phyloP scores from a whole-genome alignment of 768 basidiomycete species.

The Cystofilobasidium macerans region DNA sequence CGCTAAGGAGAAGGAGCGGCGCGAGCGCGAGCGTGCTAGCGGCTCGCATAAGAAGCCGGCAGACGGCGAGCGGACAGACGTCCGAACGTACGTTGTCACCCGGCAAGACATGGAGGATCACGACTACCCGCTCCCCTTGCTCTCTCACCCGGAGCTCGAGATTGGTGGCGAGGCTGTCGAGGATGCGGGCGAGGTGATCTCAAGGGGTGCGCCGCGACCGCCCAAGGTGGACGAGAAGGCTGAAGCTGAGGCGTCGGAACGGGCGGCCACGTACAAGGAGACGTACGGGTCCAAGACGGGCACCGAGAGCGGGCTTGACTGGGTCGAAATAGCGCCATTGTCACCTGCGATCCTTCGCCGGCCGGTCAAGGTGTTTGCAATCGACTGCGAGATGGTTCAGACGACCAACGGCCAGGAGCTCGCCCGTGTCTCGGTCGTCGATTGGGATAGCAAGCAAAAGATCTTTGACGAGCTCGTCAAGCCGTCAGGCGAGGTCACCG shows the following conservation, averaged over 20 bases:
- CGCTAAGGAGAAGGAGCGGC: slow-evolving; percentile 63
- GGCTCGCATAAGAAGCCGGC: slow-evolving; percentile 38
- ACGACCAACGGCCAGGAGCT: slow-evolving; percentile 50
- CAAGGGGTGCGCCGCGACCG: slow-evolving; percentile 17
- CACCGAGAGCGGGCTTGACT: slow-evolving; percentile 43
- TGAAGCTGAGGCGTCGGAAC: slow-evolving; percentile 11
- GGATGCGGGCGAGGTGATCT: slow-evolving; percentile 28
- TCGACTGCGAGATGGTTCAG: slow-evolving; percentile 88
- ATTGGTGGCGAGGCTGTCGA: slow-evolving; percentile 13
- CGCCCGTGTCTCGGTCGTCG: slow-evolving; percentile 71
- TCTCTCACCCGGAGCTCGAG: not conserved
- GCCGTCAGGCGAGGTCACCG: slow-evolving; percentile 67
- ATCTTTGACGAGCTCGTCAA: slow-evolving; percentile 84
- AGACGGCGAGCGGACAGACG: slow-evolving; percentile 46
- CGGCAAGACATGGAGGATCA: slow-evolving; percentile 86
- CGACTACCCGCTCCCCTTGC: slow-evolving; percentile 62
- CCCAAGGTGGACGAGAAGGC: slow-evolving; percentile 4
- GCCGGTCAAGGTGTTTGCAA: slow-evolving; percentile 51
- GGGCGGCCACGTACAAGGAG: slow-evolving; percentile 30
- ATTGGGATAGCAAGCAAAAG: slow-evolving; percentile 58
- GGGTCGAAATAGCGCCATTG: slow-evolving; percentile 53
- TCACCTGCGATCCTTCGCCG: slow-evolving; percentile 23
- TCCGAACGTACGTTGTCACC: slow-evolving; percentile 60
- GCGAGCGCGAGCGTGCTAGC: slow-evolving; percentile 44
- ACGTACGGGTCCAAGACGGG: slow-evolving; percentile 17